phyloP scores from a whole-genome alignment of 1,284 basidiomycete species.

The Anthracocystis setariae region DNA sequence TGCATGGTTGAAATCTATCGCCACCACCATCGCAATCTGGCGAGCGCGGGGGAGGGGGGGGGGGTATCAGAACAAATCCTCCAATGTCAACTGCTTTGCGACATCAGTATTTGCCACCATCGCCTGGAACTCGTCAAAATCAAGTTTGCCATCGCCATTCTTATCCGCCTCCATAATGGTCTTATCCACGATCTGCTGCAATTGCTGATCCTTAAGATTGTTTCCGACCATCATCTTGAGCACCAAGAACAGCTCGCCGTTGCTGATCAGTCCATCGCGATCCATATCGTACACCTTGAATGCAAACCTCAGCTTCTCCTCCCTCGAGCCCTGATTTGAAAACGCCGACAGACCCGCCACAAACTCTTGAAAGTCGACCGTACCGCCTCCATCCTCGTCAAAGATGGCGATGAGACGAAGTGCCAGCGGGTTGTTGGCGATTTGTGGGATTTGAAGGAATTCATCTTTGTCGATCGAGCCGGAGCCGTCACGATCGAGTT shows the following conservation, averaged over 20 bases:
- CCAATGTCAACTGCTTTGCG: slow-evolving; percentile 97
- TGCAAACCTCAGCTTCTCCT: slow-evolving; percentile 95
- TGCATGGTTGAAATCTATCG: too few relatives aligned
- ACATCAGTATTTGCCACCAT: slow-evolving; percentile 99
- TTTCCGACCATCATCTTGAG: slow-evolving; percentile 99
- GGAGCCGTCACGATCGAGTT: slow-evolving; percentile 96
- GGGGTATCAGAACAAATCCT: slow-evolving; percentile 70
- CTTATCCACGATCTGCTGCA: slow-evolving; percentile 99
- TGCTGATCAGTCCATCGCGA: slow-evolving; percentile 96
- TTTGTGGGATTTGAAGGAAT: slow-evolving; percentile 97
- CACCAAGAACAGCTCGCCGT: slow-evolving; percentile 96
- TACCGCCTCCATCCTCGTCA: slow-evolving; percentile 96
- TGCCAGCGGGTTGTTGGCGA: slow-evolving; percentile 95
- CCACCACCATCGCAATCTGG: not conserved
- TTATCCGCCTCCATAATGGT: slow-evolving; percentile 99
- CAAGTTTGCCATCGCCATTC: slow-evolving; percentile 94
- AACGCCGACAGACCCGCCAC: slow-evolving; percentile 97
- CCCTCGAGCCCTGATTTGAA: slow-evolving; percentile 90
- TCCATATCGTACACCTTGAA: slow-evolving; percentile 99
- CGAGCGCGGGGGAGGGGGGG: not conserved
- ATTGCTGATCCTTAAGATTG: slow-evolving; percentile 98
- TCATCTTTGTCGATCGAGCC: slow-evolving; percentile 98
- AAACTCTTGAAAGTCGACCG: slow-evolving; percentile 99
- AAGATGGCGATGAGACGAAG: slow-evolving; percentile 99
- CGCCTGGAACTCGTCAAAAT: slow-evolving; percentile 93